Evolutionary conservation across 139 green algal genomes (phyloP), one percentile per base, ranked within the genome.

Genomic region (Chlorella sp.): DNA sequence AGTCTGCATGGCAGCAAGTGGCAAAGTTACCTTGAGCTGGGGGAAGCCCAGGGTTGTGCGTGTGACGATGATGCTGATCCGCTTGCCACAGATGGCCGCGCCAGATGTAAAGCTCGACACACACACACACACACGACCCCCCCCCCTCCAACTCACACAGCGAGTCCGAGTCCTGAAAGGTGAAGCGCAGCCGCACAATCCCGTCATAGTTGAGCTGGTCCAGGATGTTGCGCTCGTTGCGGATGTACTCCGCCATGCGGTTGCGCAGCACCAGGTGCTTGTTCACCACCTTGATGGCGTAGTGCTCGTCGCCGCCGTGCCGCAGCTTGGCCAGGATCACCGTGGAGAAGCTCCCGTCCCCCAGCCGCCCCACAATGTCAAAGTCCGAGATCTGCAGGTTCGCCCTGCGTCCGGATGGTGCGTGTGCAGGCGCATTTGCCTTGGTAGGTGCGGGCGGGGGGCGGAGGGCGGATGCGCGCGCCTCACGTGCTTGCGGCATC

Each of bases 201-300:
- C 75, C 75, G 10, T 72, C 35, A 31, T 85, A 66, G 55, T 85
- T 67, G 0, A 85, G 59, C 31, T 67, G 51, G 60, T 85, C 80
- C 5, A 85, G 64, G 26, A 85, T 84, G 49, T 60, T 71, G 4
- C 77, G 69, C 35, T 85, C 79, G 29, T 81, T 85, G 20, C 78
- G 78, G 22, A 85, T 71, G 69, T 85, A 85, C 1, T 82, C 75
- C 10, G 81, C 76, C 65, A 80, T 74, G 35, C 80, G 80, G 69
- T 85, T 85, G 2, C 80, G 63, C 80, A 85, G 68, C 3, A 79
- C 31, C 6, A 82, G 35, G 42, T 85, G 80, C 35, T 85, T 85
- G 61, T 85, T 85, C 67, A 85, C 76, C 33, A 85, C 75, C 59
- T 85, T 85, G 29, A 85, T 78, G 2, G 80, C 80, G 67, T 80